Base-by-base conservation (phyloP, 2,329 filamentous ascomycete species). In the Penicillium sp. region DNA sequence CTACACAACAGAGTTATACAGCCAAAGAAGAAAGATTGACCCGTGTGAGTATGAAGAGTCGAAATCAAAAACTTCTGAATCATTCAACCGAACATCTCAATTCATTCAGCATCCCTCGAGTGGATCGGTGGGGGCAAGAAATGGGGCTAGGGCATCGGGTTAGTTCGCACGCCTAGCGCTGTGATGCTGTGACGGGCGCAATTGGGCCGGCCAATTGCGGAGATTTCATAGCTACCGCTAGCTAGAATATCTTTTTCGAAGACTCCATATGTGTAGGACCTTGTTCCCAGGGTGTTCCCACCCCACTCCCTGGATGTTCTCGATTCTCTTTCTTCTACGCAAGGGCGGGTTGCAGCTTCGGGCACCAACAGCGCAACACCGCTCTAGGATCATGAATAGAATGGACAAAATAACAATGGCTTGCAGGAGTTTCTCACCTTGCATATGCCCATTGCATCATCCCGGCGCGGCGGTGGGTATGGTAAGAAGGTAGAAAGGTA, bases 401-500 rank as follows among this genome's bases (percentile, higher is more conserved):
- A 23, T 24, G 13, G 37, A 16, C 10, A 11, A 19, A 42, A 24
- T 24, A 24, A 42, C 37, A 42, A 55, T 53, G 50, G 60, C 61
- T 58, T 62, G 61, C 59, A 58, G 59, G 48, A 59, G 46, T 50
- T 34, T 36, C 36, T 49, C 51, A 46, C 53, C 53, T 59, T 63
- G 57, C 61, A 59, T 48, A 59, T 48, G 23, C 45, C 3, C 34
- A 61, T 63, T 61, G 59, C 59, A 63, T 61, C 58, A 62, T 63
- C 54, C 59, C 57, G 43, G 34, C 11, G 51, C 33, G 40, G 29
- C 37, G 21, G 37, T 42, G 13, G 37, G 37, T 21, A 42, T 39
- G 13, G 24, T 28, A 28, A 28, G n/a, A n/a, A n/a, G n/a, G n/a
- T n/a, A n/a, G n/a, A n/a, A n/a, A n/a, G n/a, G n/a, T n/a, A n/a